Evolutionary conservation across 2,329 filamentous ascomycete species (phyloP), one percentile per base, ranked within the genome.

Genomic region (Cryoendolithus antarcticus): DNA sequence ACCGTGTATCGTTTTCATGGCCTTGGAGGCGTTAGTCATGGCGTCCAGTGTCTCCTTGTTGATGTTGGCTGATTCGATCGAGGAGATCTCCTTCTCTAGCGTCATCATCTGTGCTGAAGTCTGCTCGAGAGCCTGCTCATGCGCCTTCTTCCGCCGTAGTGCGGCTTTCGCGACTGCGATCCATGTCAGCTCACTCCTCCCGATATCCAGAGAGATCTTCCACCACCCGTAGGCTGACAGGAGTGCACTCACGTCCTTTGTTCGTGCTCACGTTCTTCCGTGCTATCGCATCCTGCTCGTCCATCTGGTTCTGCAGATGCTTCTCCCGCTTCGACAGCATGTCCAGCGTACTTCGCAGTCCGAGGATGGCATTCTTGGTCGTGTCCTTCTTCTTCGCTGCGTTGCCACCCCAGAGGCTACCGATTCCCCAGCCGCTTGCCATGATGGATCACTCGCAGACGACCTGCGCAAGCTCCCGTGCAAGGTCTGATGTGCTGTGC

Each of bases 311-410:
- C 63, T 91, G 82, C 45, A 96, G 66, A 59, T 96, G 86, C 62
- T 77, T 83, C 70, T 96, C 88, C 44, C 89, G 75, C 74, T 98
- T 98, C 67, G 93, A 86, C 58, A 98, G 73, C 88, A 96, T 96
- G 54, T 95, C 89, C 33, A 96, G 73, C 68, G 95, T 89, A 56
- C 81, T 75, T 52, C 91, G 78, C 57, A 98, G 69, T 44, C 75
- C 76, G 41, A 98, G 71, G 56, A 98, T 98, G 51, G 91, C 91
- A 70, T 94, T 91, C 74, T 98, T 98, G 42, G 91, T 86, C 44
- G 78, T 82, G 67, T 95, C 86, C 69, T 93, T 94, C 67, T 80
- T 80, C 72, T 86, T 85, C 67, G 86, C 80, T 52, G 80, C 79
- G 55, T 76, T 75, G 64, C 89, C 86, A 62, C 95, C 94, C 86